phyloP scores from a whole-genome alignment of 225 moss, liverwort and hornwort genomes.

The Polytrichum formosum region DNA sequence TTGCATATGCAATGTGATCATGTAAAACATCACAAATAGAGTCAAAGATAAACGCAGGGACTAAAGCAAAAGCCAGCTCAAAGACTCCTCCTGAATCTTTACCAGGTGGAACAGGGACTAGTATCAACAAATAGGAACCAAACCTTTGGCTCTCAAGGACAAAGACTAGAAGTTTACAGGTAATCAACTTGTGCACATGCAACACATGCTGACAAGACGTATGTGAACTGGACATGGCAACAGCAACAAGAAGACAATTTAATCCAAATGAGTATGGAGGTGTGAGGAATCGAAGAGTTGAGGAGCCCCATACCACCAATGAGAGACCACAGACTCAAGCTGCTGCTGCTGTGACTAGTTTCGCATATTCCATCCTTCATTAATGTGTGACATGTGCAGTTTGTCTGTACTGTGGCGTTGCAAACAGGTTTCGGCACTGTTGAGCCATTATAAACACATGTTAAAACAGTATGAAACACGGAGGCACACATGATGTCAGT shows the following conservation, averaged over 20 bases:
- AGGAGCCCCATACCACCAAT: constrained; percentile 1
- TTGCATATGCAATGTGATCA: too few species aligned
- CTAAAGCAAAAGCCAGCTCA: too few species aligned
- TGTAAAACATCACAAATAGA: too few species aligned
- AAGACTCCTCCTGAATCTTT: too few species aligned
- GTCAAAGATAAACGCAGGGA: too few species aligned
- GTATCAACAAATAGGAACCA: not conserved
- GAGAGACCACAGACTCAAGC: not conserved
- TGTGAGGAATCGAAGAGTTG: too few species aligned
- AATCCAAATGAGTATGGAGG: not conserved
- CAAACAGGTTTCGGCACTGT: constrained; percentile 1
- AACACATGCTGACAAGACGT: not conserved
- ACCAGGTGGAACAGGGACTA: not conserved
- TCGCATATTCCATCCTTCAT: constrained; percentile 1
- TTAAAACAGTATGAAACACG: too few species aligned
- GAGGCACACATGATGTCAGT: too few species aligned
- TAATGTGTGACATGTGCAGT: constrained; percentile 6
- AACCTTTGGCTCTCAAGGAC: not conserved
- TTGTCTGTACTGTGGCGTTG: constrained; percentile 2
- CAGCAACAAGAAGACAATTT: not conserved
- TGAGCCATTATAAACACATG: not conserved
- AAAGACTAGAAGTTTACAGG: not conserved
- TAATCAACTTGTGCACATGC: not conserved
- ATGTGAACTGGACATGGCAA: not conserved
- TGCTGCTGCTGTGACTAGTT: not conserved